Conservation (phyloP, 441 rosid genomes). For the Cnidoscolus chayamansa region DNA sequence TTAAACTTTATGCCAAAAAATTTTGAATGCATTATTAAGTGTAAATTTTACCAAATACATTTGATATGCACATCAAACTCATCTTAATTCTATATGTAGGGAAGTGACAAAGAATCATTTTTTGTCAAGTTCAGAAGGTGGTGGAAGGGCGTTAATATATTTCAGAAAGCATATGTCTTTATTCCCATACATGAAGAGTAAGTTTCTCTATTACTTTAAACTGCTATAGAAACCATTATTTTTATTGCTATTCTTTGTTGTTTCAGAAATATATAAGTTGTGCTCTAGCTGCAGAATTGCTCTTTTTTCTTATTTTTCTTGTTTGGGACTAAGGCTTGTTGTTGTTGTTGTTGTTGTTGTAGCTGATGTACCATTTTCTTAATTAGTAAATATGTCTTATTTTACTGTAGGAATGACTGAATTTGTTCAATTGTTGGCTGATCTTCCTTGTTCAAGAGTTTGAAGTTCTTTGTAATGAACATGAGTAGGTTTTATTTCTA, state of each 20-base stretch:
- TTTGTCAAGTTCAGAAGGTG: constrained; percentile 91
- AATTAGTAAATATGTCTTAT: background rate
- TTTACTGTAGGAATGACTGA: background rate
- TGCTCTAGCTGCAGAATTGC: background rate
- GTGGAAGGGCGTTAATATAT: constrained; percentile 90
- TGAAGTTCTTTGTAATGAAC: background rate
- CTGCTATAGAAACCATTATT: background rate
- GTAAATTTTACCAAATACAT: constrained; percentile 2
- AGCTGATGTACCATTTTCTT: background rate
- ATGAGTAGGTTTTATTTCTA: background rate
- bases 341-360: background rate
- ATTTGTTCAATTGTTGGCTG: background rate
- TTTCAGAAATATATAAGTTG: background rate
- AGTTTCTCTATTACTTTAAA: constrained; percentile 28
- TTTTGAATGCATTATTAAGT: background rate
- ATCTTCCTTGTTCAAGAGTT: background rate
- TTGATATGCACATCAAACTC: constrained; percentile 7
- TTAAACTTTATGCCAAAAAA: background rate
- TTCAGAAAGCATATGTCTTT: constrained; percentile 79
- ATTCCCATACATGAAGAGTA: constrained; percentile 94
- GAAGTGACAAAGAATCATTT: constrained; percentile 48
- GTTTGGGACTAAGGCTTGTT: background rate
- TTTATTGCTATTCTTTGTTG: background rate
- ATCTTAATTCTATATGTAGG: constrained; percentile 35
- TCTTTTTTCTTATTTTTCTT: background rate